Conservation (phyloP, 1,284 basidiomycete species). For the Ganoderma boninense region DNA sequence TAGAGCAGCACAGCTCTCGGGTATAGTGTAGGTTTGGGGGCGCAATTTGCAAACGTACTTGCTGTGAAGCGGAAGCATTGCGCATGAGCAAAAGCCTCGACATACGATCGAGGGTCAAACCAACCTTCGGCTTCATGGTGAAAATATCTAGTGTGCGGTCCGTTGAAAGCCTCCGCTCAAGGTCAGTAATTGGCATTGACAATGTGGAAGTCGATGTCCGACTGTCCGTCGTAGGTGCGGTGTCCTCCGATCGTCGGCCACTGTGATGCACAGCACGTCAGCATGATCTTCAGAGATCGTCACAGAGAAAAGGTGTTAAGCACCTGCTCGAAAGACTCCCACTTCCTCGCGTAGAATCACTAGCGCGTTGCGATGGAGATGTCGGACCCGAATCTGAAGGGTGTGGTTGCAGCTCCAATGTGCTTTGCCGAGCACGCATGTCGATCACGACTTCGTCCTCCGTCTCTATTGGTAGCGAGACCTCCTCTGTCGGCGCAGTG, state of each 20-base stretch:
- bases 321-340: slow-evolving; percentile 63
- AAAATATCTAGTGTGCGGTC: slow-evolving; percentile 92
- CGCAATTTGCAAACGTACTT: slow-evolving; percentile 91
- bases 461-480: slow-evolving; percentile 41
- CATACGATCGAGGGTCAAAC: slow-evolving; percentile 30
- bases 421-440: slow-evolving; percentile 50
- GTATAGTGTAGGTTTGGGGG: slow-evolving; percentile 84
- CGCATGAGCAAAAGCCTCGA: background rate
- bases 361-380: slow-evolving; percentile 35
- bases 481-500: slow-evolving; percentile 34
- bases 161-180: slow-evolving; percentile 86
- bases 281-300: background rate
- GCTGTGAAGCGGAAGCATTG: slow-evolving; percentile 51
- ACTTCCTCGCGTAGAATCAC: slow-evolving; percentile 39
- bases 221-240: slow-evolving; percentile 61
- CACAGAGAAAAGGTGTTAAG: slow-evolving; percentile 36
- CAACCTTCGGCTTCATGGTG: slow-evolving; percentile 92
- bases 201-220: slow-evolving; percentile 58
- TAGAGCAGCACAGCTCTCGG: slow-evolving; percentile 82
- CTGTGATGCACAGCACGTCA: slow-evolving; percentile 42
- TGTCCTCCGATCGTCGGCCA: slow-evolving; percentile 67
- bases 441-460: slow-evolving; percentile 66
- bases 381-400: slow-evolving; percentile 9
- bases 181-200: slow-evolving; percentile 70
- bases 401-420: slow-evolving; percentile 30